Percentiles rank a stretch among this genome's conserved stretches.
Evolutionary conservation across 768 basidiomycete genomes (phyloP).

Genomic region (Naganishia friedmannii): DNA sequence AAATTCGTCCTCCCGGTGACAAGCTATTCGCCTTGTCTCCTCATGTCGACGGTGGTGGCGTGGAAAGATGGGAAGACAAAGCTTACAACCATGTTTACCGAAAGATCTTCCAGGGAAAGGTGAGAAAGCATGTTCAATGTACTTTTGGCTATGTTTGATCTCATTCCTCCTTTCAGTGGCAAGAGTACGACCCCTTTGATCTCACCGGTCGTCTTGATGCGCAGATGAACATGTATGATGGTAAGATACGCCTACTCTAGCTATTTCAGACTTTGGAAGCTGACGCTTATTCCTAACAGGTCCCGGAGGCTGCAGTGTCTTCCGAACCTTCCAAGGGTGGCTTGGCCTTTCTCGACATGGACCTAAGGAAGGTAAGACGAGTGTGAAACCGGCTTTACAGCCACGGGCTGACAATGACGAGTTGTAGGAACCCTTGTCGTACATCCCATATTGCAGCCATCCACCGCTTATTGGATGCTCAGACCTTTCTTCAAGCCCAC

Average conservation of each 20-base stretch:
- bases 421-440: conserved; percentile 58
- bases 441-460: conserved; percentile 60
- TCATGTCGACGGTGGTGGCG: conserved; percentile 66
- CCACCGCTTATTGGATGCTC: conserved; percentile 63
- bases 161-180: conserved; percentile 35
- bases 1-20: conserved; percentile 71
- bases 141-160: background rate
- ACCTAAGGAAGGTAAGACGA: conserved; percentile 57
- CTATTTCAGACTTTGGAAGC: background rate
- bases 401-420: background rate
- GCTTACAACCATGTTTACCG: conserved; percentile 54
- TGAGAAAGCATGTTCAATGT: background rate
- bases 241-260: conserved; percentile 34
- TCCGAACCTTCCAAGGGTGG: conserved; percentile 46
- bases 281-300: background rate
- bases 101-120: conserved; percentile 56
- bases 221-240: conserved; percentile 63
- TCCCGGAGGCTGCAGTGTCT: conserved; percentile 44
- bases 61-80: conserved; percentile 60
- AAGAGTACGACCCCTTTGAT: conserved; percentile 41
- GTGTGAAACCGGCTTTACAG: too few species aligned
- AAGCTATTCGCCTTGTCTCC: conserved; percentile 65
- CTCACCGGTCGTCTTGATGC: conserved; percentile 53
- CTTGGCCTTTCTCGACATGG: conserved; percentile 53
- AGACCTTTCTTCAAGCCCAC: conserved; percentile 63